These are phyloP conservation scores for Aspergillus eucalypticola DNA, from an alignment of 2,329 filamentous ascomycete species.

Conservation along the genomic window DNA sequence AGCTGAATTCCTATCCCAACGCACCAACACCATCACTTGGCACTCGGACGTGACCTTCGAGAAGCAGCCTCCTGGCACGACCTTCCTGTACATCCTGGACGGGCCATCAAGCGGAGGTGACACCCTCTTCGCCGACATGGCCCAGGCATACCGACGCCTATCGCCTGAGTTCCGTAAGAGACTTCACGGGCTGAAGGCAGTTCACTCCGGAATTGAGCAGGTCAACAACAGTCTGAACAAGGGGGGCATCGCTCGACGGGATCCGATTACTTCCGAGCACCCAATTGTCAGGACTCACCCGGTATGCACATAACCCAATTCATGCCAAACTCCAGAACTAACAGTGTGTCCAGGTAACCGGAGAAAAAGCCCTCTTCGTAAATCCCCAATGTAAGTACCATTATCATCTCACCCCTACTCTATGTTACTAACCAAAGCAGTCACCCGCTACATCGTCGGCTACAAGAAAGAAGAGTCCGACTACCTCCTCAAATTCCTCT, in stretches of 20 bases:
- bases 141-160: slow-evolving; percentile 76
- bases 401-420: too few relatives aligned
- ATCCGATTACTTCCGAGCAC: slow-evolving; percentile 73
- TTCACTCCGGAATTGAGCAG: slow-evolving; percentile 82
- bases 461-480: slow-evolving; percentile 87
- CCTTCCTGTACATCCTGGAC: slow-evolving; percentile 86
- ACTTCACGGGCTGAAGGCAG: slow-evolving; percentile 75
- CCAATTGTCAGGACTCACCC: slow-evolving; percentile 81
- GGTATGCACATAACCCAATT: too few relatives aligned
- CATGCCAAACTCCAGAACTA: neutral
- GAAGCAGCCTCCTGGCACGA: slow-evolving; percentile 82
- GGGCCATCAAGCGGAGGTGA: slow-evolving; percentile 78
- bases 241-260: slow-evolving; percentile 71
- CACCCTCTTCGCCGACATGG: slow-evolving; percentile 78
- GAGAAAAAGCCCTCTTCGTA: slow-evolving; percentile 79
- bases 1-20: slow-evolving; percentile 64
- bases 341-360: slow-evolving; percentile 52
- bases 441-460: slow-evolving; percentile 78
- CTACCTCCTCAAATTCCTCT: slow-evolving; percentile 72
- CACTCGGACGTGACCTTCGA: slow-evolving; percentile 89
- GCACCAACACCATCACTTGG: slow-evolving; percentile 82
- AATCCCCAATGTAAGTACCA: slow-evolving; percentile 70
- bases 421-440: slow-evolving; percentile 41
- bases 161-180: slow-evolving; percentile 77
- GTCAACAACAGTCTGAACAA: slow-evolving; percentile 66